Conservation (phyloP, 139 green algal species). For the Yamagishiella unicocca region DNA sequence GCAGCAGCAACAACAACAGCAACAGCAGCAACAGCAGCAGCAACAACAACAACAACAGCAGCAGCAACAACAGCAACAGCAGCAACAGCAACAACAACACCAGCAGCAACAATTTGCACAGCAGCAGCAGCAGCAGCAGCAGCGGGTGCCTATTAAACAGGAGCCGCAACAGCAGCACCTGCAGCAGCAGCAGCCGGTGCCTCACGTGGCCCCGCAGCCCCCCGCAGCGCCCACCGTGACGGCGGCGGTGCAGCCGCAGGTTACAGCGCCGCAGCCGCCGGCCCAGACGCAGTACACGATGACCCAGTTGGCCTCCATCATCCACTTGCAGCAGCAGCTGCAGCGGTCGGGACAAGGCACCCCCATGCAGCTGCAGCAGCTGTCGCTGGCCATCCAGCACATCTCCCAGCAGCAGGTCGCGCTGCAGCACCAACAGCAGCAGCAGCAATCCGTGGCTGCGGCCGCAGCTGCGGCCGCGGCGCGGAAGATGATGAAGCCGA, state of each 20-base stretch:
- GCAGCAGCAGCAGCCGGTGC: not conserved
- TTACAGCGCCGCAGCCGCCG: not conserved
- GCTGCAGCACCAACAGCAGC: conserved; percentile 13
- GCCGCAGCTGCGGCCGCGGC: not conserved
- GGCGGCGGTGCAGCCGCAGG: not conserved
- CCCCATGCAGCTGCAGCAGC: not conserved
- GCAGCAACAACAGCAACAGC: conserved; percentile 1
- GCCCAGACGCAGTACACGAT: not conserved
- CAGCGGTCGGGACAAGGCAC: not conserved
- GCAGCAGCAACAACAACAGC: not conserved
- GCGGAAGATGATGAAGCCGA: not conserved
- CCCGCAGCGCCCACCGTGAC: not conserved
- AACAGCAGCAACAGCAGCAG: not conserved
- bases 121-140: not conserved
- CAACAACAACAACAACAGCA: not conserved
- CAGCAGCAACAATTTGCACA: not conserved
- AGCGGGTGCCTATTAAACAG: not conserved
- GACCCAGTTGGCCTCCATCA: too few species aligned
- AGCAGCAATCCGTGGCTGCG: not conserved
- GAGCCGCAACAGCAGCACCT: not conserved
- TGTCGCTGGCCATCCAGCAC: not conserved
- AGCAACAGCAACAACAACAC: not conserved
- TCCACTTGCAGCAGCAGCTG: conserved; percentile 2
- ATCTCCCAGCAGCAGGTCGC: not conserved
- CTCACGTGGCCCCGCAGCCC: too few species aligned